phyloP scores from a whole-genome alignment of 2,329 filamentous ascomycete genomes.

The Clonostachys rhizophaga region DNA sequence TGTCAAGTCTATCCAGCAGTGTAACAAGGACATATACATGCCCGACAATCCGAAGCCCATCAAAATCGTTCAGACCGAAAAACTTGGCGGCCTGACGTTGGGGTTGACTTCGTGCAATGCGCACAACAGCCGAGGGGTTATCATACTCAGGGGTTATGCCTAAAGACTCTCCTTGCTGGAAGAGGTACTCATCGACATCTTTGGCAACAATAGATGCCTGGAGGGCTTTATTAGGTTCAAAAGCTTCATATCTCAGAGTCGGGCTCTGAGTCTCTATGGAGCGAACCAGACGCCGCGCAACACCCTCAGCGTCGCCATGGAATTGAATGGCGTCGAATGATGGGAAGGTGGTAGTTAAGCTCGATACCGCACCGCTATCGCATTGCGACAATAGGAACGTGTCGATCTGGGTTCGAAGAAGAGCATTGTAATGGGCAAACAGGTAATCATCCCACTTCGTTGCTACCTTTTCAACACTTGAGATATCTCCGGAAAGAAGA shows the following conservation, averaged over 20 bases:
- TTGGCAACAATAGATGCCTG: conserved; percentile 71
- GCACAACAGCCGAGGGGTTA: neutral
- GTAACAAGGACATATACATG: conserved; percentile 64
- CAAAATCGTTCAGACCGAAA: conserved; percentile 51
- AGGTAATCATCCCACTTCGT: conserved; percentile 81
- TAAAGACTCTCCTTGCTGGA: conserved; percentile 49
- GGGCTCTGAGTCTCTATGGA: conserved; percentile 45
- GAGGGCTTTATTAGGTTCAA: conserved; percentile 66
- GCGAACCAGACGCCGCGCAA: conserved; percentile 55
- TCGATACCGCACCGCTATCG: conserved; percentile 45
- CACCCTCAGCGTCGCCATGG: conserved; percentile 47
- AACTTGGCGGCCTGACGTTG: conserved; percentile 28
- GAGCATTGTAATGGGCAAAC: conserved; percentile 83
- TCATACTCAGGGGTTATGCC: conserved; percentile 12
- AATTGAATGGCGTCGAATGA: conserved; percentile 62
- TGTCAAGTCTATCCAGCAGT: conserved; percentile 55
- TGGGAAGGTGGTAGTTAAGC: conserved; percentile 53
- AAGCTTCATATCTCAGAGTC: conserved; percentile 50
- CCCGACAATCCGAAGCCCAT: conserved; percentile 63
- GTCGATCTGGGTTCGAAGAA: conserved; percentile 77
- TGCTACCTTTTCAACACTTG: conserved; percentile 72
- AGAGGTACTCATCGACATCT: conserved; percentile 51
- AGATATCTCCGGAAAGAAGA: conserved; percentile 78
- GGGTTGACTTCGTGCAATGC: neutral
- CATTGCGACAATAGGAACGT: conserved; percentile 56